Evolutionary conservation across 768 basidiomycete genomes (phyloP).

Genomic region (Psilocybe tampanensis): DNA sequence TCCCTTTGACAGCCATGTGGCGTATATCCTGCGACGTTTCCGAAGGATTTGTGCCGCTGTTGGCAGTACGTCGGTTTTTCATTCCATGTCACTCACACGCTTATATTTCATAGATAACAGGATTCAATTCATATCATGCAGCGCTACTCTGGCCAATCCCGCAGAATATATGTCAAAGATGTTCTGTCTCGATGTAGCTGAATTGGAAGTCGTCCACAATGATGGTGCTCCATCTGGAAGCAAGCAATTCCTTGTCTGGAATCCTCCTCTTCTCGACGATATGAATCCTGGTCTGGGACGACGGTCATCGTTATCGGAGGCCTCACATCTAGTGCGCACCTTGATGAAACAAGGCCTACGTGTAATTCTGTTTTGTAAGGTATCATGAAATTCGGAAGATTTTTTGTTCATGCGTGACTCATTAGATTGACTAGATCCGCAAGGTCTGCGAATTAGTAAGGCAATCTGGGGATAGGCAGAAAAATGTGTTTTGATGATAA

Average conservation of each 20-base stretch:
- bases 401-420: background rate
- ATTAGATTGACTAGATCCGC: slow-evolving; percentile 52
- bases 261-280: slow-evolving; percentile 59
- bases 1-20: slow-evolving; percentile 62
- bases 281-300: slow-evolving; percentile 56
- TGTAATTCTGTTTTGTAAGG: slow-evolving; percentile 90
- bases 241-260: slow-evolving; percentile 85
- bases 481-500: background rate
- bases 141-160: slow-evolving; percentile 84
- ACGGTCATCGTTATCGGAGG: slow-evolving; percentile 64
- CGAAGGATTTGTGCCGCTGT: slow-evolving; percentile 75
- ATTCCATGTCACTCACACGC: background rate
- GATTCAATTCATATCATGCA: slow-evolving; percentile 78
- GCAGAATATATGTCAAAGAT: slow-evolving; percentile 73
- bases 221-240: slow-evolving; percentile 83
- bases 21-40: slow-evolving; percentile 75
- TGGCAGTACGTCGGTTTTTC: slow-evolving; percentile 57
- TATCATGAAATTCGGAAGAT: slow-evolving; percentile 21
- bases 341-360: slow-evolving; percentile 82
- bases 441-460: slow-evolving; percentile 81
- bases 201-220: slow-evolving; percentile 69
- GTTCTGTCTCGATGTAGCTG: slow-evolving; percentile 63
- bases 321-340: slow-evolving; percentile 71
- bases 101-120: slow-evolving; percentile 46
- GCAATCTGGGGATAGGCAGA: background rate